Base-by-base conservation (phyloP, 2,329 filamentous ascomycete species). In the Arachnopeziza araneosa region DNA sequence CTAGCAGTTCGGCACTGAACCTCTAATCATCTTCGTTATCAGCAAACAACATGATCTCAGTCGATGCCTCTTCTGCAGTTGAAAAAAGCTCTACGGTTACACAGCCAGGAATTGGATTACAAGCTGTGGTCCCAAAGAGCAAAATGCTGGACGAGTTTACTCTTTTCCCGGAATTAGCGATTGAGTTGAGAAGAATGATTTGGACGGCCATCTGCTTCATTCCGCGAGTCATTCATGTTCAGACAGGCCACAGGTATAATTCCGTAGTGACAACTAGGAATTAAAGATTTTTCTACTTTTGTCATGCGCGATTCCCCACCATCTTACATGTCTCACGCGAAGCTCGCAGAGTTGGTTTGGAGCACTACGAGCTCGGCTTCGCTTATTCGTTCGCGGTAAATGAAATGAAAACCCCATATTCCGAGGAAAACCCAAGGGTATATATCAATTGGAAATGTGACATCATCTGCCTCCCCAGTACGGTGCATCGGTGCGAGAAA, bases 401-500 rank as follows among this genome's bases (percentile, higher is more conserved):
- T 54, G 36, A 12, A 19, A 44, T 3, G 36, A 44, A 19, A 44
- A 44, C 6, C 12, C 17, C 6, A 44, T 5, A 44, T 12, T 14
- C 36, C 36, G 36, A 44, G 17, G 36, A 14, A 14, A 12, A 44
- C 24, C 24, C 52, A 32, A 54, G 24, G 24, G n/a, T 10, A 14
- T 54, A 30, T 22, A 32, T 54, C 52, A 54, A 54, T 19, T 54
- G 52, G 52, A 54, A 54, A 21, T 24, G 52, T 21, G 52, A 54
- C 32, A 32, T 32, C 52, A 54, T 54, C 12, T 54, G 52, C n/a
- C 24, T 44, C 10, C 2, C 12, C 12, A 19, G 36, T n/a, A n/a
- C n/a, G n/a, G n/a, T n/a, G n/a, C n/a, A n/a, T 8, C 36, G 10
- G 36, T 44, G 17, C 17, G 17, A 44, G 2, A 14, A 4, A 14